phyloP scores from a whole-genome alignment of 257 asterid species.

The Leptodermis oblonga region DNA sequence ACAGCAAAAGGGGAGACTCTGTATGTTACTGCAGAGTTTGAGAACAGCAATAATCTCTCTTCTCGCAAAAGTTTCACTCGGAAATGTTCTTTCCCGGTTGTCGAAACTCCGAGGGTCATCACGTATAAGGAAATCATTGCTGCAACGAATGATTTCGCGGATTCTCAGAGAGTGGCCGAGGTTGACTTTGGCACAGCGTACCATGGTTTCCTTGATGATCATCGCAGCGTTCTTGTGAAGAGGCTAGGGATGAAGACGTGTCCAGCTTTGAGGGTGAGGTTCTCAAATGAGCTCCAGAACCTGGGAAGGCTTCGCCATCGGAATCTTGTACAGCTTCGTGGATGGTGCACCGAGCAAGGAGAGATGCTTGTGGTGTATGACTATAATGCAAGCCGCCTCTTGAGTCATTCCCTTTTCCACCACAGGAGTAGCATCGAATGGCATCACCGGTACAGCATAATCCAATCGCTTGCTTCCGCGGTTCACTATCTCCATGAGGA shows the following conservation, averaged over 20 bases:
- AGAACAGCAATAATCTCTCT: constrained; percentile 19
- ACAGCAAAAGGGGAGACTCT: constrained; percentile 68
- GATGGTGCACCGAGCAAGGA: constrained; percentile 99
- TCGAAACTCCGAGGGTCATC: constrained; percentile 82
- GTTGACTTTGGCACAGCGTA: constrained; percentile 90
- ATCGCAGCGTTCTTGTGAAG: constrained; percentile 53
- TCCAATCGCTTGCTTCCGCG: constrained; percentile 83
- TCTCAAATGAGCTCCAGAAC: constrained; percentile 66
- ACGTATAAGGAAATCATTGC: constrained; percentile 62
- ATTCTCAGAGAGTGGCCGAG: constrained; percentile 74
- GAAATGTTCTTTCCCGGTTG: constrained; percentile 29
- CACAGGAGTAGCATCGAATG: constrained; percentile 29
- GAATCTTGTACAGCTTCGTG: constrained; percentile 77
- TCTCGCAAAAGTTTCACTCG: background rate
- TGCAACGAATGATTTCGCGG: constrained; percentile 74
- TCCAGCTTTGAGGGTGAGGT: constrained; percentile 78
- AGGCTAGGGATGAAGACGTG: constrained; percentile 90
- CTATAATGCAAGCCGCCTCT: constrained; percentile 40
- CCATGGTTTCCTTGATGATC: constrained; percentile 53
- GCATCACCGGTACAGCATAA: constrained; percentile 62
- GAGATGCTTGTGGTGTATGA: constrained; percentile 96
- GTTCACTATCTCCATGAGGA: constrained; percentile 86
- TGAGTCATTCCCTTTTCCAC: constrained; percentile 65
- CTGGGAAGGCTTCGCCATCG: constrained; percentile 81
- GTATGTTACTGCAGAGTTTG: constrained; percentile 61